Evolutionary conservation across 768 basidiomycete species (phyloP).

Genomic region (Termitomyces sp.): DNA sequence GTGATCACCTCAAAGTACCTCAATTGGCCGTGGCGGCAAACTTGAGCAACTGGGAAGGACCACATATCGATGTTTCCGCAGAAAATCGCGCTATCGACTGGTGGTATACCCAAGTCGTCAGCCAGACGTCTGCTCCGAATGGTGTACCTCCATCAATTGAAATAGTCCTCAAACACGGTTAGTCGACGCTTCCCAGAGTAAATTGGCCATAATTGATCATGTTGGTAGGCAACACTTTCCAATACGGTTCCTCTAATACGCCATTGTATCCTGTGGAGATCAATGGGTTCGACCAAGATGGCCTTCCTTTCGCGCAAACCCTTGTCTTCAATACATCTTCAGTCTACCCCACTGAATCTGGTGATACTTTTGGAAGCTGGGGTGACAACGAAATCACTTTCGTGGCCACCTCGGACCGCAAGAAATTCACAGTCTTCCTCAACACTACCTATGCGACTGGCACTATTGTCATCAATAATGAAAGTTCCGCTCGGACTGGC

Average conservation of each 20-base stretch:
- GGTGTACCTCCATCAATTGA: conserved; percentile 14
- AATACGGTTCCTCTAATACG: conserved; percentile 7
- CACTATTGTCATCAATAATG: conserved; percentile 5
- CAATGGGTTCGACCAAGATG: conserved; percentile 12
- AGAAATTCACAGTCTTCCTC: conserved; percentile 3
- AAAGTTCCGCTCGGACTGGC: conserved; percentile 10
- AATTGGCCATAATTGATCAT: background rate
- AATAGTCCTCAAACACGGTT: conserved; percentile 13
- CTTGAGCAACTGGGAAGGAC: conserved; percentile 10
- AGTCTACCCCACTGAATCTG: background rate
- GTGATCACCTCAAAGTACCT: conserved; percentile 15
- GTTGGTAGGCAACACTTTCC: conserved; percentile 13
- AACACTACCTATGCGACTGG: conserved; percentile 9
- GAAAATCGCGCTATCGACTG: conserved; percentile 14
- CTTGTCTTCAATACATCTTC: conserved; percentile 9
- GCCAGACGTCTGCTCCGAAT: conserved; percentile 9
- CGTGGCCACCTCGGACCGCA: background rate
- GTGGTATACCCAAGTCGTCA: conserved; percentile 14
- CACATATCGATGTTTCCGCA: conserved; percentile 10
- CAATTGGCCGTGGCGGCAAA: conserved; percentile 10
- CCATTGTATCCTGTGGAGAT: conserved; percentile 10
- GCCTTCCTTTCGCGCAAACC: conserved; percentile 9
- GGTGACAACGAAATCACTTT: conserved; percentile 11
- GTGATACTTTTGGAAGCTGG: conserved; percentile 9
- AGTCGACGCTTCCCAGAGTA: background rate